phyloP scores from a whole-genome alignment of 768 basidiomycete species.

The Leccinum broughii region DNA sequence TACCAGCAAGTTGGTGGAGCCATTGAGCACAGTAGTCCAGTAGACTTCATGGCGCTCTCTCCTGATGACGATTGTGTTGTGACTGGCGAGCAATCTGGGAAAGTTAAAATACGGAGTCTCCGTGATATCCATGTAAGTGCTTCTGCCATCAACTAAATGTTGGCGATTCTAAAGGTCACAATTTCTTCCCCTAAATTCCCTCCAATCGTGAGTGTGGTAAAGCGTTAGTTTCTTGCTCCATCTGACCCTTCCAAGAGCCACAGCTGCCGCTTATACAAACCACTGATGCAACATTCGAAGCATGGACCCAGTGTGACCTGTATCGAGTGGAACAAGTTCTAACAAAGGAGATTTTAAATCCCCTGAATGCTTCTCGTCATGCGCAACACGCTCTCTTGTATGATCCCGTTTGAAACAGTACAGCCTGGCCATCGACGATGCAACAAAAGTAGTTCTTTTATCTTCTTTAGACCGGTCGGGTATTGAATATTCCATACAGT shows the following conservation, averaged over 20 bases:
- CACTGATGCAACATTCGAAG: neutral
- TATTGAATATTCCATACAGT: neutral
- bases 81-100: neutral
- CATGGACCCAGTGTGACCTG: neutral
- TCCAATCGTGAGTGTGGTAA: neutral
- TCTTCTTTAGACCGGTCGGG: neutral
- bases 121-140: neutral
- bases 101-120: neutral
- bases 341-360: neutral
- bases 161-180: neutral
- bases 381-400: neutral
- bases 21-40: neutral
- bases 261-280: neutral
- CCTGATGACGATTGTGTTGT: neutral
- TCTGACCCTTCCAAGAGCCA: neutral
- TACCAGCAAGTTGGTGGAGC: neutral
- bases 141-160: neutral
- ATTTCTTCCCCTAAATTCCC: neutral
- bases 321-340: neutral
- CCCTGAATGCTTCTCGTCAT: neutral
- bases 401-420: neutral
- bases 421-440: neutral
- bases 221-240: neutral
- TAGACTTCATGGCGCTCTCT: neutral
- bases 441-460: neutral